Conservation (phyloP, 352 stramenopile genomes). For the Phytophthora boehmeriae region DNA sequence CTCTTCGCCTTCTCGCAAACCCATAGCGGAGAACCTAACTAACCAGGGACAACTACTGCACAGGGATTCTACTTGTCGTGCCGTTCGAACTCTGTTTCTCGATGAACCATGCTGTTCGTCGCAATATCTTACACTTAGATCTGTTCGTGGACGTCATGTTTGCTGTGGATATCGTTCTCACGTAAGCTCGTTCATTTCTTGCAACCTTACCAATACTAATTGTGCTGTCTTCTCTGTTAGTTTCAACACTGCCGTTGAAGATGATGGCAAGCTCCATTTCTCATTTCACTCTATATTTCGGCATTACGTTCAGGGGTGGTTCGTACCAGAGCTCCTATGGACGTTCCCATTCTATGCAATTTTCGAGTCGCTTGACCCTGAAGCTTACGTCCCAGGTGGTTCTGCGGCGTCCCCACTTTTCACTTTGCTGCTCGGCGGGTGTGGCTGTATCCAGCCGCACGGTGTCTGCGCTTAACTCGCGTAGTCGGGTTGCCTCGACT, state of each 20-base stretch:
- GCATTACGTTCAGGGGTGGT: conserved; percentile 60
- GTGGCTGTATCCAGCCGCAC: conserved; percentile 55
- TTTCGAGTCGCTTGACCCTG: conserved; percentile 35
- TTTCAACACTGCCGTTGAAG: conserved; percentile 79
- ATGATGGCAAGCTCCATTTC: conserved; percentile 77
- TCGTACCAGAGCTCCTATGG: conserved; percentile 65
- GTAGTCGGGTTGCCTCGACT: conserved; percentile 63
- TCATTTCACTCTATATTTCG: conserved; percentile 54
- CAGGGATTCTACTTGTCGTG: conserved; percentile 66
- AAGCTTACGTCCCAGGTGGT: conserved; percentile 11
- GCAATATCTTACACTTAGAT: conserved; percentile 54
- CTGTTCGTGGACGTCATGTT: conserved; percentile 74
- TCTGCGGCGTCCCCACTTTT: conserved; percentile 26
- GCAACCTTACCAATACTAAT: background rate
- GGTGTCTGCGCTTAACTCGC: conserved; percentile 55
- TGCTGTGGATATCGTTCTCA: conserved; percentile 68
- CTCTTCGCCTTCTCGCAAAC: background rate
- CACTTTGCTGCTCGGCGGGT: conserved; percentile 24
- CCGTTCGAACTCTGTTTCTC: conserved; percentile 78
- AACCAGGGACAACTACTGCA: background rate
- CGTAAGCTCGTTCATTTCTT: conserved; percentile 37
- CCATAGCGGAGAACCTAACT: background rate
- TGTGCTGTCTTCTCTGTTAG: conserved; percentile 31
- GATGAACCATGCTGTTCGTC: conserved; percentile 35
- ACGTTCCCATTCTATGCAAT: conserved; percentile 76